Evolutionary conservation across 495 filamentous ascomycete genomes (phyloP).

Genomic region (Penicillium nucicola): DNA sequence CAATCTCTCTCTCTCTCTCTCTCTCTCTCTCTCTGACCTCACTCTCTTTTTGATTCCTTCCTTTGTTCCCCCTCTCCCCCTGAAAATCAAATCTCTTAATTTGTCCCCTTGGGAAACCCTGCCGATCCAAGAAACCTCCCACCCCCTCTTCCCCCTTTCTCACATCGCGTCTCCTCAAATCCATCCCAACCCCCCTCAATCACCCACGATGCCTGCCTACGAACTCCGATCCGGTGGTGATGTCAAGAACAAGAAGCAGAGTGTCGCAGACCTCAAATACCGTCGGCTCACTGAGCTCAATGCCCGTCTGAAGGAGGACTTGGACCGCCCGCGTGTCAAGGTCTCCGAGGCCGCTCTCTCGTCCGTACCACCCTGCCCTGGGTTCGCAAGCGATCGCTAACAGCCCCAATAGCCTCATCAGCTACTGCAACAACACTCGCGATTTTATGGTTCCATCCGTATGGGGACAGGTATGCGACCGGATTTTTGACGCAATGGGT

Average conservation of each 20-base stretch:
- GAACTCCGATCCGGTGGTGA: slow-evolving; percentile 57
- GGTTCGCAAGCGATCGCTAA: background rate
- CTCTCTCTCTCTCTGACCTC: slow-evolving; percentile 7
- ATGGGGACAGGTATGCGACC: slow-evolving; percentile 78
- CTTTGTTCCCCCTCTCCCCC: slow-evolving; percentile 1
- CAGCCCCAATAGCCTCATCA: slow-evolving; percentile 68
- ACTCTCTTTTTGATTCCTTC: slow-evolving; percentile 8
- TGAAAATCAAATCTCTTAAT: slow-evolving; percentile 7
- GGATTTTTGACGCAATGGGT: background rate
- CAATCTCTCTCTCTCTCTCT: slow-evolving; percentile 4
- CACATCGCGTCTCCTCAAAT: slow-evolving; percentile 5
- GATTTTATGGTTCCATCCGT: slow-evolving; percentile 98
- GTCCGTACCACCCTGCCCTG: slow-evolving; percentile 52
- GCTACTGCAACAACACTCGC: slow-evolving; percentile 92
- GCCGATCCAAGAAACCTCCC: slow-evolving; percentile 10
- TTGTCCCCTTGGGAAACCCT: slow-evolving; percentile 6
- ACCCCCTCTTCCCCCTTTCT: slow-evolving; percentile 6
- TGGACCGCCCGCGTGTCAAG: slow-evolving; percentile 90
- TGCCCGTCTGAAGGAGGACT: slow-evolving; percentile 86
- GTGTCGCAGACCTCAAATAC: slow-evolving; percentile 96
- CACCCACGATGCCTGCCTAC: slow-evolving; percentile 47
- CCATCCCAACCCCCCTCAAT: background rate
- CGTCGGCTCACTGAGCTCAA: slow-evolving; percentile 95
- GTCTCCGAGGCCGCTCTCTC: slow-evolving; percentile 92
- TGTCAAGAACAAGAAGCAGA: slow-evolving; percentile 97